Percentiles rank a stretch among this genome's conserved stretches.
phyloP scores from a whole-genome alignment of 2,329 filamentous ascomycete species.

The Coniochaeta prunicola region DNA sequence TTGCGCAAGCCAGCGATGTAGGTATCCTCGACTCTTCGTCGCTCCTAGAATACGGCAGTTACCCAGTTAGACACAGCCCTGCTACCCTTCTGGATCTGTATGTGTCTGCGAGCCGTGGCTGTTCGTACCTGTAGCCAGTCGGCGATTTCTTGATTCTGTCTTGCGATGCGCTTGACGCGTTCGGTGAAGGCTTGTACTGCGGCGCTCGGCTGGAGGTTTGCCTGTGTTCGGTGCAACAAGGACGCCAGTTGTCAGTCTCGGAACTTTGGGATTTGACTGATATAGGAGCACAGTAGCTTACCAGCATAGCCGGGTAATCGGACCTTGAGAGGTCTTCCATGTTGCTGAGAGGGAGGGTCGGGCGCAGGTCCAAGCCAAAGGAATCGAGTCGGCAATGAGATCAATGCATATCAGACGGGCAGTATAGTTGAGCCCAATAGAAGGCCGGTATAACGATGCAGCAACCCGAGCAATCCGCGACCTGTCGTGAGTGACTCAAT shows the following conservation, averaged over 20 bases:
- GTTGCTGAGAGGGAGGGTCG: conserved; percentile 12
- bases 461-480: neutral
- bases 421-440: neutral
- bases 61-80: conserved; percentile 10
- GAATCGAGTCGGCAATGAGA: neutral
- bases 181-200: conserved; percentile 78
- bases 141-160: conserved; percentile 83
- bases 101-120: conserved; percentile 2
- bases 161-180: conserved; percentile 78
- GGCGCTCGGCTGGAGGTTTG: conserved; percentile 71
- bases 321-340: conserved; percentile 76
- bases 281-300: conserved; percentile 33
- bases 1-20: conserved; percentile 80
- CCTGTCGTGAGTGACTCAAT: neutral
- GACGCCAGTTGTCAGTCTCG: neutral
- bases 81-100: neutral
- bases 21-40: conserved; percentile 81
- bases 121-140: conserved; percentile 85
- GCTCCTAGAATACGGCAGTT: conserved; percentile 57
- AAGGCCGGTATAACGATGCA: neutral
- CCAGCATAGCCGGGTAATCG: conserved; percentile 93
- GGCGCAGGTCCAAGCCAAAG: neutral
- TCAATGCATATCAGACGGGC: neutral
- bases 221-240: conserved; percentile 40
- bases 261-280: neutral